These are phyloP conservation scores for Aspergillus unguis DNA, from an alignment of 2,329 filamentous ascomycete species.

Conservation along the genomic window DNA sequence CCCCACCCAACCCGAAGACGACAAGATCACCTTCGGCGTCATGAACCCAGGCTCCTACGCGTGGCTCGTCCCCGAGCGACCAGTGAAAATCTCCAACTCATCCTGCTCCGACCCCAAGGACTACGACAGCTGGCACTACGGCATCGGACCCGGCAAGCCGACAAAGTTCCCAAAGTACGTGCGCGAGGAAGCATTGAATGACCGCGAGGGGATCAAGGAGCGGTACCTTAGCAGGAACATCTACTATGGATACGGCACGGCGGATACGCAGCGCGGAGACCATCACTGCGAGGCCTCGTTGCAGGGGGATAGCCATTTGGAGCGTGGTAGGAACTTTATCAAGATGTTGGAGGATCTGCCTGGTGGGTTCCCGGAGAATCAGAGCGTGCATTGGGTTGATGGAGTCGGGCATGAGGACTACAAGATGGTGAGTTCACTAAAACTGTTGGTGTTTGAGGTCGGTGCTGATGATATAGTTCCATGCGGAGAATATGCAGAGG, in stretches of 20 bases:
- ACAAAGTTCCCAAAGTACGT: neutral
- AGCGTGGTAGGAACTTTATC: neutral
- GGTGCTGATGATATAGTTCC: neutral
- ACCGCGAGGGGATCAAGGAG: neutral
- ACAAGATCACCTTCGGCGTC: neutral
- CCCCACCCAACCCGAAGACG: neutral
- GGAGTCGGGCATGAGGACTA: neutral
- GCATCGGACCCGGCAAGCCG: neutral
- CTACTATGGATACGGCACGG: neutral
- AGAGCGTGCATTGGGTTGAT: neutral
- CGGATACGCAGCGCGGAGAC: neutral
- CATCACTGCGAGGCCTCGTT: conserved; percentile 2
- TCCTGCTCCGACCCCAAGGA: neutral
- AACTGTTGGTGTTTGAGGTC: neutral
- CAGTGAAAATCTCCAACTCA: neutral
- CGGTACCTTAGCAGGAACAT: neutral
- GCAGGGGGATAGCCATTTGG: neutral
- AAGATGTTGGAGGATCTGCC: neutral
- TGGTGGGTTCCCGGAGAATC: neutral
- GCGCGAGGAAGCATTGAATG: neutral
- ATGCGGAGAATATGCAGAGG: neutral
- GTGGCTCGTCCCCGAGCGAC: neutral
- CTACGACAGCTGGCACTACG: neutral
- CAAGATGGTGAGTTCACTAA: neutral
- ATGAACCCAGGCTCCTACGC: conserved; percentile 1